Evolutionary conservation across 306 rosid species (phyloP), one percentile per base, ranked within the genome.

Genomic region (Elaeagnus macrophylla): DNA sequence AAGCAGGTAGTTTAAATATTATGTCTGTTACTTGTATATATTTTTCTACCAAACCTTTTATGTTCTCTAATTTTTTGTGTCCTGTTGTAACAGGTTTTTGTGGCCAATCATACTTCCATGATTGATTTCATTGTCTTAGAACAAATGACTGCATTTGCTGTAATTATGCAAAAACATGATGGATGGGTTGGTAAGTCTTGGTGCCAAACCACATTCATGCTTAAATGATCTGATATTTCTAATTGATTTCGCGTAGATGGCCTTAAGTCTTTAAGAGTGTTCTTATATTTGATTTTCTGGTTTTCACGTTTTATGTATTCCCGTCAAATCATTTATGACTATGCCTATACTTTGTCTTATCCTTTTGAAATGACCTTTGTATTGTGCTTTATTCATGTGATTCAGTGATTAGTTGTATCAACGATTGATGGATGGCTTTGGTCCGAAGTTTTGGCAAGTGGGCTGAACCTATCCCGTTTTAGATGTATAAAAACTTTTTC

Each of bases 141-240:
- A 65, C 97, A 91, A 86, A 91, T 91, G 96, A 84, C 97, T 9
- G 95, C 97, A 43, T 91, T 91, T 77, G 94, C 97, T 70, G 97
- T 86, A 48, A 91, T 91, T 48, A 86, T 91, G 97, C 97, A 91
- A 75, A 91, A 87, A 62, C 97, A 91, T 78, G 89, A 86, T 68
- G 97, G 97, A 70, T 91, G 97, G 97, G 96, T 91, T 77, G 97
- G 97, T 91, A 76, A 78, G 97, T 64, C 60, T 56, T 19, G 46
- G 17, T 37, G 57, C 38, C 47, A 17, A 51, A 25, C 32, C 32
- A 25, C 32, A 25, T 25, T 25, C 3, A 20, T 20, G 32, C 32
- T 20, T 25, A 1, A 25, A 25, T 25, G 4, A 25, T 25, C 32
- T 3, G 32, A 25, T 25, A 25, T 25, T 25, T 25, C 4, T 25